Base-by-base conservation (phyloP, 2,329 filamentous ascomycete genomes). In the Trichoderma sp. region DNA sequence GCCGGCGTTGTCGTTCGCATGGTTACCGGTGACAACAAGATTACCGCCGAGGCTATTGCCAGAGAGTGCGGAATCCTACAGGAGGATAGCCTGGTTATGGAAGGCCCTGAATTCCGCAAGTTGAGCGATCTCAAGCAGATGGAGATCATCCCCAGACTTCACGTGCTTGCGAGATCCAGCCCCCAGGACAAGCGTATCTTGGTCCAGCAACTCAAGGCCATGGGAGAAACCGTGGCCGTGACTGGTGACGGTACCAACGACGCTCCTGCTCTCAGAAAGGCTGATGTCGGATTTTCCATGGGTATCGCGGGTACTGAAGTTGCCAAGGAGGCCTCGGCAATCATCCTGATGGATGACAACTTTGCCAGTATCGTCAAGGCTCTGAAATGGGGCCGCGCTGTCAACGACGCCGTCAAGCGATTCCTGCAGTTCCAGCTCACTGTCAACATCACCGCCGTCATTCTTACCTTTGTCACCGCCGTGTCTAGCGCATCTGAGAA, bases 371-470 rank as follows among this genome's bases (percentile, higher is more conserved):
- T 95, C 77, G 92, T 96, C 78, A 95, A 94, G 84, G 94, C 94
- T 16, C 87, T 95, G 79, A 92, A 93, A 79, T 96, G 94, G 94
- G 94, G 94, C 68, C 90, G 93, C 31, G 91, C 93, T 41, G 93
- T 94, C 79, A 94, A 94, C 80, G 93, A 94, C 80, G 91, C 93
- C 2, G 93, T 94, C 80, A 94, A 94, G 86, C 92, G 92, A 77
- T 94, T 94, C 83, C 86, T 94, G 69, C 91, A 93, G 82, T 93
- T 94, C 81, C 93, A 95, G 86, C 89, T 95, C 77, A 94, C 93
- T 0, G 95, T 98, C 85, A 98, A 98, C 87, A 92, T 98, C 78
- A 98, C 95, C 9, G 95, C 95, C 50, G 95, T 98, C 63, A 84
- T 93, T 21, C 88, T 98, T 73, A 97, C 95, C 0, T 98, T 98